Evolutionary conservation across 1,139 yeast genomes (phyloP).

Genomic region (Suhomyces wounanorum): DNA sequence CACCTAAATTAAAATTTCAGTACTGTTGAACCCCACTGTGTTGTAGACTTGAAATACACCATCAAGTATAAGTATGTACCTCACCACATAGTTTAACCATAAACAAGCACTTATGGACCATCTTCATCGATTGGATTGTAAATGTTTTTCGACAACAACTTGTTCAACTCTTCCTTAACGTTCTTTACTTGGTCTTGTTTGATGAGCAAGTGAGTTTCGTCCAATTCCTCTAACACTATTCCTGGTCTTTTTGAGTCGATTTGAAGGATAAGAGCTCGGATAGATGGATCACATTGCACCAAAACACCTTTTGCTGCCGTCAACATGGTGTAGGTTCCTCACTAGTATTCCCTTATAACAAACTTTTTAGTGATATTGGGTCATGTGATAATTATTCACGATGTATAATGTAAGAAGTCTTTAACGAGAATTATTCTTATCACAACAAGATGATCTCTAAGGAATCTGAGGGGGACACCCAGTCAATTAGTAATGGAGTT

Average conservation of each 20-base stretch:
- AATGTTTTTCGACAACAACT: slow-evolving; percentile 75
- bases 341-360: background rate
- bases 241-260: slow-evolving; percentile 75
- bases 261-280: slow-evolving; percentile 78
- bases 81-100: too few relatives aligned
- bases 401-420: background rate
- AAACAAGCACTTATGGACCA: background rate
- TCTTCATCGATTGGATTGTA: slow-evolving; percentile 84
- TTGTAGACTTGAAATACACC: background rate
- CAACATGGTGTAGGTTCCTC: slow-evolving; percentile 30
- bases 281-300: slow-evolving; percentile 82
- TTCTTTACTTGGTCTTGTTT: slow-evolving; percentile 73
- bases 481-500: background rate
- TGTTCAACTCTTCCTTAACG: slow-evolving; percentile 75
- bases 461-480: background rate
- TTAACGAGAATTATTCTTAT: background rate
- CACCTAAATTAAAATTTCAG: background rate
- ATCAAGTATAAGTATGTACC: too few relatives aligned
- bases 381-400: background rate
- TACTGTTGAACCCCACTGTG: background rate
- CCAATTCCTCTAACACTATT: slow-evolving; percentile 74
- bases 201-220: slow-evolving; percentile 84
- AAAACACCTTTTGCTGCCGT: slow-evolving; percentile 50
- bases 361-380: background rate
- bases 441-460: background rate